Evolutionary conservation across 495 filamentous ascomycete genomes (phyloP).

Genomic region (Glutinoglossum americanum): DNA sequence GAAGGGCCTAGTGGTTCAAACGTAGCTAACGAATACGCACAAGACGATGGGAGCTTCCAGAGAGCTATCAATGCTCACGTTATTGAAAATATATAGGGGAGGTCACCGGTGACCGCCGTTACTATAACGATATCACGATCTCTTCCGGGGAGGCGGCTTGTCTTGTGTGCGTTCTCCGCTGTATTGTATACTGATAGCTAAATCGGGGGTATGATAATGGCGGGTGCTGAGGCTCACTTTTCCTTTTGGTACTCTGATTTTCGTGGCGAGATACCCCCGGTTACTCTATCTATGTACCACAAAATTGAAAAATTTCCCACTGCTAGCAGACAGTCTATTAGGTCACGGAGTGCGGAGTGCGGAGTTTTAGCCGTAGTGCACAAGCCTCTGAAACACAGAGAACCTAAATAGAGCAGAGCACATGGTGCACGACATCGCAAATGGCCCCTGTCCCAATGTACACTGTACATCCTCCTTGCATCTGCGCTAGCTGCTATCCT

Average conservation of each 20-base stretch:
- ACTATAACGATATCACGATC: neutral
- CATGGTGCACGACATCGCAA: neutral
- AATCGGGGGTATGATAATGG: neutral
- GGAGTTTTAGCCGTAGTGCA: neutral
- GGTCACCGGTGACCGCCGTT: neutral
- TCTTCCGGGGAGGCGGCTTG: no score
- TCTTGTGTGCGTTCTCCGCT: no score
- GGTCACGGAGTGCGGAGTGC: neutral
- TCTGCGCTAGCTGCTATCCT: neutral
- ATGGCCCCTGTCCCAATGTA: neutral
- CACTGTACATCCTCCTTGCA: neutral
- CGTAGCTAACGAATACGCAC: conserved; percentile 25
- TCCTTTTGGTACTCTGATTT: neutral
- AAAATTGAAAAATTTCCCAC: neutral
- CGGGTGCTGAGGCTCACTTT: neutral
- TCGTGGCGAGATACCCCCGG: neutral
- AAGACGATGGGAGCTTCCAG: conserved; percentile 40
- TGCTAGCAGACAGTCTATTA: neutral
- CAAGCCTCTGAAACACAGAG: neutral
- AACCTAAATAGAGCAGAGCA: neutral
- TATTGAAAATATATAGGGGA: conserved; percentile 61
- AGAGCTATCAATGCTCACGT: conserved; percentile 66
- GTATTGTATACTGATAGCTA: neutral
- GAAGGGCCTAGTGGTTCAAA: conserved; percentile 32
- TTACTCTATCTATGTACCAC: neutral